These are phyloP conservation scores for Litchi chinensis DNA, from an alignment of 345 rosid species.

Conservation along the genomic window DNA sequence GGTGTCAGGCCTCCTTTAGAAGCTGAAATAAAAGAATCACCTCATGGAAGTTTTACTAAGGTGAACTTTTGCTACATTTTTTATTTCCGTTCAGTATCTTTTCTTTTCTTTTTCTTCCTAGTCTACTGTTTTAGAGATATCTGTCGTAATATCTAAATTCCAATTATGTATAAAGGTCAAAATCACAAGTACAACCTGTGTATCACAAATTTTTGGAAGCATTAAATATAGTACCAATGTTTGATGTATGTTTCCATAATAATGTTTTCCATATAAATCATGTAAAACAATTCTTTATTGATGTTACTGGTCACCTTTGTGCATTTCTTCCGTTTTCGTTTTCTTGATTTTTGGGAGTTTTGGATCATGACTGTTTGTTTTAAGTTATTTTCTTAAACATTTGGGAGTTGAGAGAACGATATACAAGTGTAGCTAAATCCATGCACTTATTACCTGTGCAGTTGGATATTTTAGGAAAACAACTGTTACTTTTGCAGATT, in stretches of 20 bases:
- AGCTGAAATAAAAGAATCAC: conserved; percentile 49
- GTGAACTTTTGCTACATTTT: conserved; percentile 23
- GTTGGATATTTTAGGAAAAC: too few species aligned
- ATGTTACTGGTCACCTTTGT: neutral
- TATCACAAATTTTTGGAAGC: neutral
- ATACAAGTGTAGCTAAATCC: too few species aligned
- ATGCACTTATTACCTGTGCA: too few species aligned
- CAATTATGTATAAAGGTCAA: neutral
- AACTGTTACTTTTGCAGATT: neutral
- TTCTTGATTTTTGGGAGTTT: neutral
- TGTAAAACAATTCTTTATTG: neutral
- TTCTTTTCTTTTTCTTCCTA: too few species aligned
- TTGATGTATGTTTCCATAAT: neutral
- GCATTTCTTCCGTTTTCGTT: neutral
- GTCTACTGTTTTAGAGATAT: neutral
- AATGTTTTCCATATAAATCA: neutral
- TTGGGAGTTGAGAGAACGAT: too few species aligned
- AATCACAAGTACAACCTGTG: neutral
- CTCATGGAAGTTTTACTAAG: conserved; percentile 73
- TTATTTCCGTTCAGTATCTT: neutral
- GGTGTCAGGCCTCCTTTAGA: conserved; percentile 59
- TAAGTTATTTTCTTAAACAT: neutral
- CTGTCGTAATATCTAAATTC: neutral
- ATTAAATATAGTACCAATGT: neutral
- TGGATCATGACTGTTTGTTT: neutral